Conservation (phyloP, 2,329 filamentous ascomycete genomes). For the Cytospora mali region DNA sequence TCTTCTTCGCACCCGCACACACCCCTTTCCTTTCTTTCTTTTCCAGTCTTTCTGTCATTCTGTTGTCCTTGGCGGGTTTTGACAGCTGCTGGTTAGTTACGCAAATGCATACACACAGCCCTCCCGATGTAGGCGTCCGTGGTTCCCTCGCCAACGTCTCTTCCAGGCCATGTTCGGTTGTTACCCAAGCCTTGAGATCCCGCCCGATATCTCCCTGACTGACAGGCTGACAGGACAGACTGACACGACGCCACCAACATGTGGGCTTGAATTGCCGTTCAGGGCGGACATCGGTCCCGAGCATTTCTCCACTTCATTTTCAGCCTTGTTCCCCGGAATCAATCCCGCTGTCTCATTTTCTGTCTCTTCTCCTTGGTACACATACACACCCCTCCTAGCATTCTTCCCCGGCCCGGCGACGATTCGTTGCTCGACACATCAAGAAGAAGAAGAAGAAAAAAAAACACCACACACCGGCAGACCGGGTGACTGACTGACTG, state of each 20-base stretch:
- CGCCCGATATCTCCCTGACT: constrained; percentile 15
- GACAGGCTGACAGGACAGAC: background rate
- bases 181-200: constrained; percentile 9
- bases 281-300: constrained; percentile 2
- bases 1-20: background rate
- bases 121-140: constrained; percentile 13
- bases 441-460: too few species aligned
- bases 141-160: constrained; percentile 7
- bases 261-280: background rate
- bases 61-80: constrained; percentile 10
- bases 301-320: background rate
- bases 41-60: too few species aligned
- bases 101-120: constrained; percentile 1
- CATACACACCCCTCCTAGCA: too few species aligned
- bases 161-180: constrained; percentile 5
- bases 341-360: constrained; percentile 15
- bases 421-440: background rate
- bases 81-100: constrained; percentile 13
- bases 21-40: background rate
- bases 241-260: background rate
- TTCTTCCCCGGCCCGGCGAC: background rate
- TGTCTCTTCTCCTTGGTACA: background rate
- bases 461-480: too few species aligned
- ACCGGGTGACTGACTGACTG: background rate
- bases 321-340: constrained; percentile 13